Base-by-base conservation (phyloP, 352 stramenopile species). In the Pelagophyceae sp. region DNA sequence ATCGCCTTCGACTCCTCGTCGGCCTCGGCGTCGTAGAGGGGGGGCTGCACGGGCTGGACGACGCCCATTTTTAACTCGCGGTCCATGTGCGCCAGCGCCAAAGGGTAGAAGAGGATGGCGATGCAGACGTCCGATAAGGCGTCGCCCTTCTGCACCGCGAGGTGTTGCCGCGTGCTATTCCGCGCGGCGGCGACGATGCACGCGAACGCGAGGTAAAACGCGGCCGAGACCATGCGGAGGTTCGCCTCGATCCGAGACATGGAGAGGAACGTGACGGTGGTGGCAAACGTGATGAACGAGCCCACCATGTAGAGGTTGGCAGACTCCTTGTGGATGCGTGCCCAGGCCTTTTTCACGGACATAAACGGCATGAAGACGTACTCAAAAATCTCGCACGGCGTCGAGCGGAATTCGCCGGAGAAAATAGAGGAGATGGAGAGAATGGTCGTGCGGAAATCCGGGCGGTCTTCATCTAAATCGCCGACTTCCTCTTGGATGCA, bases 21-120 rank as follows among this genome's bases (percentile, higher is more conserved):
- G n/a, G n/a, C n/a, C n/a, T n/a, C n/a, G n/a, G n/a, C n/a, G n/a
- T n/a, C n/a, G n/a, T n/a, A n/a, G n/a, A n/a, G n/a, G n/a, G n/a
- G n/a, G n/a, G n/a, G n/a, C n/a, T n/a, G n/a, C n/a, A n/a, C n/a
- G n/a, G n/a, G n/a, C n/a, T n/a, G 23, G 58, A 65, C 29, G 23
- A n/a, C 2, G 5, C 58, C 58, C 17, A 65, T 17, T 2, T n/a
- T n/a, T 17, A n/a, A n/a, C 58, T 65, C 58, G 23, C 58, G 58
- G 17, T 65, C 58, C 17, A 17, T 33, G 17, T 65, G 58, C 58
- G 58, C 58, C 17, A 65, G 58, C 58, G 29, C 58, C 23, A 65
- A n/a, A 17, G 58, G 58, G 58, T 65, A 65, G 58, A 65, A 65
- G 58, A 65, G 58, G 17, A 65, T n/a, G 23, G 58, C 23, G 29